Evolutionary conservation across 495 filamentous ascomycete species (phyloP).

Genomic region (Podospora pseudopauciseta): DNA sequence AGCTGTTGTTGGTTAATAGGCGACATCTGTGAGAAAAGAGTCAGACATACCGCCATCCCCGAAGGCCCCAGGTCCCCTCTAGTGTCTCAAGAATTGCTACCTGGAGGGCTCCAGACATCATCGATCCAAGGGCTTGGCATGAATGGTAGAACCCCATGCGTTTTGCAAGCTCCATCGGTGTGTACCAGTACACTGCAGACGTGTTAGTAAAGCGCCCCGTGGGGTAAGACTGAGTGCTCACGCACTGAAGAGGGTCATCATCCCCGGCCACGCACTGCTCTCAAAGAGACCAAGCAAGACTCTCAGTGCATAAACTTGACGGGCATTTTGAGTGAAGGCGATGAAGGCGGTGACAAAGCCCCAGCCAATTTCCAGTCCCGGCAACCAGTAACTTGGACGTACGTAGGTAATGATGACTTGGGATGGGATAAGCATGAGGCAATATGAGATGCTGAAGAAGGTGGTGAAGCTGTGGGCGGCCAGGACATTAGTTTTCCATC

Average conservation of each 20-base stretch:
- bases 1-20: slow-evolving; percentile 21
- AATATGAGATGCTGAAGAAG: slow-evolving; percentile 45
- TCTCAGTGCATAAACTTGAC: slow-evolving; percentile 40
- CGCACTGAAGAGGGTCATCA: slow-evolving; percentile 41
- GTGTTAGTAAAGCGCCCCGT: not conserved
- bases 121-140: slow-evolving; percentile 36
- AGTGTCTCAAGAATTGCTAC: slow-evolving; percentile 50
- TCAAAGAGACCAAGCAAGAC: slow-evolving; percentile 54
- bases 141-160: slow-evolving; percentile 44
- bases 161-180: slow-evolving; percentile 37
- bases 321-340: slow-evolving; percentile 28
- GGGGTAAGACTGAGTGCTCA: not conserved
- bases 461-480: slow-evolving; percentile 46
- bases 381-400: slow-evolving; percentile 38
- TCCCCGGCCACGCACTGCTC: slow-evolving; percentile 42
- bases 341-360: slow-evolving; percentile 37
- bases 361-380: slow-evolving; percentile 44
- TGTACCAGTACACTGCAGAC: slow-evolving; percentile 38
- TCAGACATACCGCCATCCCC: slow-evolving; percentile 46
- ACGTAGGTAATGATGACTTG: slow-evolving; percentile 54
- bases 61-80: slow-evolving; percentile 44
- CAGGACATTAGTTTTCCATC: not conserved
- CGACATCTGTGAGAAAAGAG: not conserved
- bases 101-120: slow-evolving; percentile 49
- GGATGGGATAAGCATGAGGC: slow-evolving; percentile 45